A percentile compares a stretch with the other conserved stretches of the same genome.
Evolutionary conservation across 176 grass and related monocot species (phyloP).

Genomic region (Phyllostachys edulis): DNA sequence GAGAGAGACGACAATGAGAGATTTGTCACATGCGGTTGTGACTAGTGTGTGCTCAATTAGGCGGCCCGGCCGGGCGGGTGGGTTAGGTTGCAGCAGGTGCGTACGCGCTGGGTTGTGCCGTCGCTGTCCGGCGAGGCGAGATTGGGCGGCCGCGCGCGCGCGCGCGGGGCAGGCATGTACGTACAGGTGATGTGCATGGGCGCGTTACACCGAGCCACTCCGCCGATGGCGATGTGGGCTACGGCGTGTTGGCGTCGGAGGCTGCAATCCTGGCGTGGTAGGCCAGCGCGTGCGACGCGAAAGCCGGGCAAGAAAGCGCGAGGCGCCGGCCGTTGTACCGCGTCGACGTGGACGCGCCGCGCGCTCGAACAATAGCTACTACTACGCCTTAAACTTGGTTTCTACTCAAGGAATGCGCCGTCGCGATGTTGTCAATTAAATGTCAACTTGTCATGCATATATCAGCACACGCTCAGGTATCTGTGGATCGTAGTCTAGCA

Average conservation of each 20-base stretch:
- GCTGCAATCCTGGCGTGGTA: not conserved
- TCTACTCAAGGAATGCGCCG: not conserved
- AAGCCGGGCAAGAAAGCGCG: conserved; percentile 11
- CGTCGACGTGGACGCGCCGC: conserved; percentile 23
- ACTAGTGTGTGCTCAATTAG: not conserved
- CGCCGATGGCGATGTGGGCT: conserved; percentile 27
- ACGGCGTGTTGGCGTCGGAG: conserved; percentile 1
- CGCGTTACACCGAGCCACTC: not conserved
- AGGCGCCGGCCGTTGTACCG: not conserved
- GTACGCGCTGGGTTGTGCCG: not conserved
- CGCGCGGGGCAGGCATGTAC: not conserved
- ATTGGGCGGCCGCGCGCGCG: not conserved
- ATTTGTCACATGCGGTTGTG: conserved; percentile 22
- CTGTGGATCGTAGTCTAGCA: not conserved
- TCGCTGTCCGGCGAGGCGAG: conserved; percentile 19
- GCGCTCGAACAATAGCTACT: not conserved
- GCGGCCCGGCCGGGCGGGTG: not conserved
- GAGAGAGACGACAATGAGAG: not conserved
- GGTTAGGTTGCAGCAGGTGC: not conserved
- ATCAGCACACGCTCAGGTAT: not conserved
- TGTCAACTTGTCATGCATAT: not conserved
- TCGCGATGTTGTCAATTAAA: not conserved
- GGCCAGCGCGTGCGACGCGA: conserved; percentile 15
- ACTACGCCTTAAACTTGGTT: not conserved
- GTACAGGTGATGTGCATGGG: not conserved